phyloP scores from a whole-genome alignment of 805 yeast genomes.

The Cyberlindnera saturnus region DNA sequence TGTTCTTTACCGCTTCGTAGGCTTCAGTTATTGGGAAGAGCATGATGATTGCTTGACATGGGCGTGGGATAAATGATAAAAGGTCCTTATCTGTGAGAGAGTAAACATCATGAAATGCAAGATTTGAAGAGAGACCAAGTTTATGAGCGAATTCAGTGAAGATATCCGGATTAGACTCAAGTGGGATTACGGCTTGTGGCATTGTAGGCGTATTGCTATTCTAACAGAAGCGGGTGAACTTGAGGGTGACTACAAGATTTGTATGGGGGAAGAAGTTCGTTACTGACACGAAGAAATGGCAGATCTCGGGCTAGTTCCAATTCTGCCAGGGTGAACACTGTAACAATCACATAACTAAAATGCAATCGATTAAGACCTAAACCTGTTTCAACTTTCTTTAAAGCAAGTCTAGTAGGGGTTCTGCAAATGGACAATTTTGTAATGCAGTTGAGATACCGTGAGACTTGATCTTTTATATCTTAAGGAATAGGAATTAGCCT shows the following conservation, averaged over 20 bases:
- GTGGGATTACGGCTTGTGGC: constrained; percentile 59
- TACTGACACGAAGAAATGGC: not conserved
- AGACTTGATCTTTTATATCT: too few relatives aligned
- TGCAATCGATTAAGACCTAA: too few relatives aligned
- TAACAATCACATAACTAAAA: too few relatives aligned
- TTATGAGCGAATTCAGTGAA: constrained; percentile 63
- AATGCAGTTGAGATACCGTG: too few relatives aligned
- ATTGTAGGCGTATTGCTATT: not conserved
- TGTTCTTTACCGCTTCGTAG: constrained; percentile 47
- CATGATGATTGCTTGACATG: constrained; percentile 67
- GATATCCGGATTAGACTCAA: constrained; percentile 86
- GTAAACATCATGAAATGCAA: constrained; percentile 73
- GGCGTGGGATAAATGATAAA: constrained; percentile 74
- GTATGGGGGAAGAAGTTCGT: not conserved
- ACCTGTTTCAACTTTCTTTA: too few relatives aligned
- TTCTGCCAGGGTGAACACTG: too few relatives aligned
- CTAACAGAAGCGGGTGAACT: not conserved
- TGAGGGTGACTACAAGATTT: not conserved
- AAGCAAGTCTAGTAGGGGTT: too few relatives aligned
- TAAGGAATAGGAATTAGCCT: too few relatives aligned
- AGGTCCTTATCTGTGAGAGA: constrained; percentile 83
- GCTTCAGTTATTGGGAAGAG: constrained; percentile 71
- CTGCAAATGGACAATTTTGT: too few relatives aligned
- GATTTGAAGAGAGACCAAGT: constrained; percentile 58
- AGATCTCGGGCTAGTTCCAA: too few relatives aligned